Conservation (phyloP, 2,329 filamentous ascomycete species). For the Penicillium sp. region DNA sequence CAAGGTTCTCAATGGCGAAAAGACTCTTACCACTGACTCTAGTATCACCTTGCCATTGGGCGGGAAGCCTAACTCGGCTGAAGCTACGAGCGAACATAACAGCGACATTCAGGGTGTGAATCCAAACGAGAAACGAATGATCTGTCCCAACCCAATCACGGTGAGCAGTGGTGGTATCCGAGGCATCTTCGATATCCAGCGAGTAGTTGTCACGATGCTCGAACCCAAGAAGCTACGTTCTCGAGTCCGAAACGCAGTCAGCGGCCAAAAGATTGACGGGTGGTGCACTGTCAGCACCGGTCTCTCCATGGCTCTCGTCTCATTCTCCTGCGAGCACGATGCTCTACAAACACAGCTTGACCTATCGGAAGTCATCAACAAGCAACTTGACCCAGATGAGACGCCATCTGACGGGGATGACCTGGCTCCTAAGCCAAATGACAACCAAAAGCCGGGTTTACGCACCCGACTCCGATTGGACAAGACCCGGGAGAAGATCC, state of each 20-base stretch:
- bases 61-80: background rate
- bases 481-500: slow-evolving; percentile 4
- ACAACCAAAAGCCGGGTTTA: background rate
- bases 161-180: slow-evolving; percentile 16
- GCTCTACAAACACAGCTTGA: background rate
- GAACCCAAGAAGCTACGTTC: slow-evolving; percentile 10
- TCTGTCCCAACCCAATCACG: slow-evolving; percentile 13
- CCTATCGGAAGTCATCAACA: background rate
- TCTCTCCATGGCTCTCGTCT: background rate
- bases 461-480: background rate
- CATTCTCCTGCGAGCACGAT: background rate
- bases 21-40: background rate
- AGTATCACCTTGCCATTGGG: background rate
- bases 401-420: background rate
- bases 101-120: background rate
- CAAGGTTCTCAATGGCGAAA: background rate
- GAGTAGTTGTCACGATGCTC: slow-evolving; percentile 16
- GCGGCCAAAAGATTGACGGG: slow-evolving; percentile 14
- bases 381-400: background rate
- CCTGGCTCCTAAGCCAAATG: background rate
- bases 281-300: slow-evolving; percentile 14
- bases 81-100: background rate
- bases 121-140: background rate
- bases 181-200: slow-evolving; percentile 19
- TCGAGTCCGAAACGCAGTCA: slow-evolving; percentile 7